A percentile compares a stretch with the other conserved stretches of the same genome.
Evolutionary conservation across 768 basidiomycete genomes (phyloP).

Genomic region (Phaeotremella skinneri): DNA sequence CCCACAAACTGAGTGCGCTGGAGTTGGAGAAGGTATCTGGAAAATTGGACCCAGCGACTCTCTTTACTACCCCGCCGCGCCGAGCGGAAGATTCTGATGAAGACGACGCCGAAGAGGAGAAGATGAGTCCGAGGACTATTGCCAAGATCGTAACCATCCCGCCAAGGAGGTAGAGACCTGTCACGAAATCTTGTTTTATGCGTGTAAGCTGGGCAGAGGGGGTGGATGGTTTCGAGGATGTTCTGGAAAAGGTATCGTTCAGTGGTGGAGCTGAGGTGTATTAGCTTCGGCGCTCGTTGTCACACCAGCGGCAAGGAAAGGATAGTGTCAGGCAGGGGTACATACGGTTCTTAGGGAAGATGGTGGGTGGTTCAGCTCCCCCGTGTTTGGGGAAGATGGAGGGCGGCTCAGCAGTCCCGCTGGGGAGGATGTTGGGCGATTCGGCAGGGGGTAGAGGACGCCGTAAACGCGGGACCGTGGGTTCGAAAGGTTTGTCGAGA

Average conservation of each 20-base stretch:
- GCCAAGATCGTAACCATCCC: background rate
- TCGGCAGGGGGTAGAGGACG: too few relatives aligned
- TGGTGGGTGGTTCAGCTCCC: background rate
- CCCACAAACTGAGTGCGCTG: background rate
- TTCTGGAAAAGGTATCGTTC: background rate
- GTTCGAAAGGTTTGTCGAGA: conserved; percentile 1
- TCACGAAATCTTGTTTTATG: background rate
- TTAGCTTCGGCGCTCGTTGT: too few relatives aligned
- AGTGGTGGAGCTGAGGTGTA: background rate
- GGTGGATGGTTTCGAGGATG: background rate
- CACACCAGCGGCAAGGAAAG: too few relatives aligned
- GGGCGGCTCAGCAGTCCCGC: too few relatives aligned
- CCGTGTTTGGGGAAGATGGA: background rate
- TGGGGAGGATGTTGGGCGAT: too few relatives aligned
- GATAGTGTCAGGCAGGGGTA: too few relatives aligned
- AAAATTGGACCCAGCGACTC: too few relatives aligned
- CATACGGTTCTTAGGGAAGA: background rate
- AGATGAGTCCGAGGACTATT: background rate
- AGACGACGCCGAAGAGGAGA: background rate
- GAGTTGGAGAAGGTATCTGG: too few relatives aligned
- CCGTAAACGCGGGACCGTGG: background rate
- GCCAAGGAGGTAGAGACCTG: background rate
- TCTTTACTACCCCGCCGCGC: too few relatives aligned
- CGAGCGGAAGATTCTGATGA: background rate
- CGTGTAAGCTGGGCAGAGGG: background rate